Percentiles rank a stretch among this genome's conserved stretches.
Conservation (phyloP, 768 basidiomycete genomes). For the Tubosaeta sp. region DNA sequence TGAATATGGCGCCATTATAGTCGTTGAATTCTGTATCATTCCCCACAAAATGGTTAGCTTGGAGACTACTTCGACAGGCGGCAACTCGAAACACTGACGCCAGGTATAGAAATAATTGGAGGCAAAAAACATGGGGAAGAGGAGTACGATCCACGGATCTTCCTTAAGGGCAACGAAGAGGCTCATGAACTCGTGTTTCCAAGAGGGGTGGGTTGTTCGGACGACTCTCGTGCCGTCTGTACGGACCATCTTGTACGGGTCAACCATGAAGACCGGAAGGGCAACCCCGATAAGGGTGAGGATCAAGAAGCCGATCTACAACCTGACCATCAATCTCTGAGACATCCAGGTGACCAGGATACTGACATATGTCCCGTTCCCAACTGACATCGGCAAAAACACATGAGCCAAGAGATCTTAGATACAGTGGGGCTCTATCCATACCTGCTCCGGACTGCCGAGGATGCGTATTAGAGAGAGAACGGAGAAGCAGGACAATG, state of each 20-base stretch:
- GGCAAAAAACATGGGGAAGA: constrained; percentile 84
- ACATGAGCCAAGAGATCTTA: background rate
- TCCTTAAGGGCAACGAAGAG: constrained; percentile 63
- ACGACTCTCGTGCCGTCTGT: constrained; percentile 68
- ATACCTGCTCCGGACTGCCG: constrained; percentile 29
- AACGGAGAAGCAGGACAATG: background rate
- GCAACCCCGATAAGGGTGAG: constrained; percentile 64
- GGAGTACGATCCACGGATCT: constrained; percentile 68
- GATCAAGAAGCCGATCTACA: constrained; percentile 72
- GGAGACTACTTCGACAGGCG: background rate
- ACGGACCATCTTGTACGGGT: constrained; percentile 70
- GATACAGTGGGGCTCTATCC: background rate
- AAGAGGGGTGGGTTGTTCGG: constrained; percentile 60
- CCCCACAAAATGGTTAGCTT: background rate
- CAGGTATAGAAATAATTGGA: constrained; percentile 85
- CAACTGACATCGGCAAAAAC: constrained; percentile 36
- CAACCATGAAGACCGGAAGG: constrained; percentile 63
- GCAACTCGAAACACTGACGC: constrained; percentile 46
- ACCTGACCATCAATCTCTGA: background rate
- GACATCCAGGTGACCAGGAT: constrained; percentile 15
- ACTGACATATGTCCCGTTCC: constrained; percentile 82
- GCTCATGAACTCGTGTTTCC: constrained; percentile 68
- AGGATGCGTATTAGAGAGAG: background rate
- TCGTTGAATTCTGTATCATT: constrained; percentile 66
- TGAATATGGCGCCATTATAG: constrained; percentile 74